Evolutionary conservation across 805 yeast genomes (phyloP), one percentile per base, ranked within the genome.

Genomic region (Candida montana): DNA sequence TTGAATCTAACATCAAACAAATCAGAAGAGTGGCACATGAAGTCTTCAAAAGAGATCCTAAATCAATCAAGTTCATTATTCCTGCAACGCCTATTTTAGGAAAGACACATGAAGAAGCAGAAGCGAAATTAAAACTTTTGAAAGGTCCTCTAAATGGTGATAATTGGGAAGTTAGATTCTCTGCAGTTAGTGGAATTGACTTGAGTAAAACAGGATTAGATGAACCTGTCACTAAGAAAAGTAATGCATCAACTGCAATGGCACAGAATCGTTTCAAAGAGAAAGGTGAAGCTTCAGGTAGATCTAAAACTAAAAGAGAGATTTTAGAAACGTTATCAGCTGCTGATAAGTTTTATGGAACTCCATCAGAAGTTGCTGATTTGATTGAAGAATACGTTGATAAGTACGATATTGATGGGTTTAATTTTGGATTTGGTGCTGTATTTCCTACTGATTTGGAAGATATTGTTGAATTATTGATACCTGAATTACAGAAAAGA

Each of bases 171-270:
- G n/a, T n/a, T n/a, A n/a, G n/a, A n/a, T n/a, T n/a, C n/a, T n/a
- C n/a, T 19, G 72, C 68, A 0, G 64, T 67, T 71, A 65, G 69
- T 5, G 72, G 72, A 5, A 54, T 65, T 29, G 74, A 70, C 40
- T 56, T 68, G 33, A 58, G 64, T 29, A 52, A 58, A 20, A 68
- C 55, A 48, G 57, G 42, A 11, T 17, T 33, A 6, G 41, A 41
- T 30, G 55, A 47, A 15, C 49, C 53, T 37, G 65, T 62, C 63
- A 38, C 46, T 33, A 7, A 40, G 35, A 17, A 48, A 49, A 7
- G 47, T 52, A n/a, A 54, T 4, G 59, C 65, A 2, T 57, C 64
- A 24, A 31, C 34, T 10, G 59, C 57, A 6, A 58, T 54, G 35
- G 58, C 61, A 12, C 53, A 54, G 8, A 46, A 51, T 12, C 57